Conservation (phyloP, 805 yeast genomes). For the Starmerella floricola region DNA sequence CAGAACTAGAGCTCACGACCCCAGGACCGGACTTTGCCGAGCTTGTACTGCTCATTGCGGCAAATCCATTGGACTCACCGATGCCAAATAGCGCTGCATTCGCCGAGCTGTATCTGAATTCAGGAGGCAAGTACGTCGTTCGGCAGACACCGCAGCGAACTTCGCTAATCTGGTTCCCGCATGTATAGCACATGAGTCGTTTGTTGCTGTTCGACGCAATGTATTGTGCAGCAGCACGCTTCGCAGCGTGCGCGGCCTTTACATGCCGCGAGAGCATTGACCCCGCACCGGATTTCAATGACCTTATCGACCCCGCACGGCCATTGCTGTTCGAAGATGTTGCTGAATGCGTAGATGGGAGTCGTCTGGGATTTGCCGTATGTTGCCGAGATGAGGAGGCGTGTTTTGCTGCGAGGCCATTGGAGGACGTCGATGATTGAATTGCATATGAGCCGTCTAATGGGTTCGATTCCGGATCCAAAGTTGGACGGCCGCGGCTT, state of each 20-base stretch:
- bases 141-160: conserved; percentile 18
- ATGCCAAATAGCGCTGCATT: conserved; percentile 8
- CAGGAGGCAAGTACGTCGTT: conserved; percentile 20
- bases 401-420: not conserved
- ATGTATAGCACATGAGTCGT: conserved; percentile 19
- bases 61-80: not conserved
- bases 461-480: conserved; percentile 8
- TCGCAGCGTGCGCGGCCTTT: conserved; percentile 17
- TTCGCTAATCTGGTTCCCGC: conserved; percentile 16
- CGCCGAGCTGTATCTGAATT: conserved; percentile 10
- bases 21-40: not conserved
- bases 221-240: conserved; percentile 13
- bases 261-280: conserved; percentile 7
- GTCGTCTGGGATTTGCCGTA: not conserved
- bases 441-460: not conserved
- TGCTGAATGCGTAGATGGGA: conserved; percentile 3
- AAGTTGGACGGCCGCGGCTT: not conserved
- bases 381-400: not conserved
- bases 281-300: conserved; percentile 5
- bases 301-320: conserved; percentile 6
- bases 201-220: conserved; percentile 9
- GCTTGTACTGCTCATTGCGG: not conserved
- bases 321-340: conserved; percentile 1
- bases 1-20: not conserved
- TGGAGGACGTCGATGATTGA: not conserved